These are phyloP conservation scores for Physaria fendleri DNA, from an alignment of 345 rosid genomes.

Conservation along the genomic window DNA sequence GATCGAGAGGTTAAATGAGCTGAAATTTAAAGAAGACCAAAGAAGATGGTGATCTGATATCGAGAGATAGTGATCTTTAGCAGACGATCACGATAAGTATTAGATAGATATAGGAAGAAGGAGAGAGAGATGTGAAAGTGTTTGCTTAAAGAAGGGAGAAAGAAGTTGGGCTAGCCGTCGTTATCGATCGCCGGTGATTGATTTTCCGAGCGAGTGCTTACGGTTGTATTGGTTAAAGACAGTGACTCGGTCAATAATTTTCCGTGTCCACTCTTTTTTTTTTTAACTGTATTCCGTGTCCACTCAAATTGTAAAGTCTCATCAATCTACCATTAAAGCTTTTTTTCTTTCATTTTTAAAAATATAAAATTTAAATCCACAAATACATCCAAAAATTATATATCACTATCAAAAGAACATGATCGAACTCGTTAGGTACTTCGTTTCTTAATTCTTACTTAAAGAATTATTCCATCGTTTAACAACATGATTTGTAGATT, in stretches of 20 bases:
- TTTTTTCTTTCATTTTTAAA: no score
- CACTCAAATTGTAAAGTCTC: not conserved
- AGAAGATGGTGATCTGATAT: slow-evolving; percentile 4
- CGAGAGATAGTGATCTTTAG: no score
- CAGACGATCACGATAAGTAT: slow-evolving; percentile 35
- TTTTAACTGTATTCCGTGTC: not conserved
- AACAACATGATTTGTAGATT: no score
- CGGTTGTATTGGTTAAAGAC: slow-evolving; percentile 6
- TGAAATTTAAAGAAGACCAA: not conserved
- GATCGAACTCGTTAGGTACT: not conserved
- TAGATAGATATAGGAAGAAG: not conserved
- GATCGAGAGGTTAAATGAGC: not conserved
- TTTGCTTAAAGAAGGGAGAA: slow-evolving; percentile 73
- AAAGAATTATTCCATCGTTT: no score
- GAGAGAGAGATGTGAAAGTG: slow-evolving; percentile 7
- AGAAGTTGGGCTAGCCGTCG: slow-evolving; percentile 46
- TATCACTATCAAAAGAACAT: not conserved
- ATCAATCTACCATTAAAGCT: no score
- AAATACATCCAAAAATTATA: no score
- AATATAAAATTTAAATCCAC: no score
- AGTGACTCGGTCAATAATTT: slow-evolving; percentile 19
- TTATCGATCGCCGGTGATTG: slow-evolving; percentile 35
- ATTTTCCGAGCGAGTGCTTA: slow-evolving; percentile 15
- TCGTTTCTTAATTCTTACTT: slow-evolving; percentile 21
- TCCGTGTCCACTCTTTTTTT: no score